phyloP scores from a whole-genome alignment of 495 filamentous ascomycete genomes.

The Penicillium riverlandense region DNA sequence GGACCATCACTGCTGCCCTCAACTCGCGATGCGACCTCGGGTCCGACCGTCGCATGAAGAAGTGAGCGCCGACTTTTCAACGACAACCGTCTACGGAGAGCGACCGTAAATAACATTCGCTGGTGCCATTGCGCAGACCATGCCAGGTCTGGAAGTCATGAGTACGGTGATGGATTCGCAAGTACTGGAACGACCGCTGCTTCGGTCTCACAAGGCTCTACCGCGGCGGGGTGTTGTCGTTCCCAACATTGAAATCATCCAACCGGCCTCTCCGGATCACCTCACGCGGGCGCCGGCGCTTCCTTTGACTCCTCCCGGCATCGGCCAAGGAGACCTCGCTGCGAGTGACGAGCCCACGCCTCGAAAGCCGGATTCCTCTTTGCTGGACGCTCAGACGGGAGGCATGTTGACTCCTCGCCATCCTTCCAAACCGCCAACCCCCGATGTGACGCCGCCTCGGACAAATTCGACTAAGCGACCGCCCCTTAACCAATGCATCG shows the following conservation, averaged over 20 bases:
- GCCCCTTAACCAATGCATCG: slow-evolving; percentile 24
- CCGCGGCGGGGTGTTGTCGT: slow-evolving; percentile 27
- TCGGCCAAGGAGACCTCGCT: slow-evolving; percentile 14
- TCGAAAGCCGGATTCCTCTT: slow-evolving; percentile 16
- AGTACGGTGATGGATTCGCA: slow-evolving; percentile 25
- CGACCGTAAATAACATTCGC: no score
- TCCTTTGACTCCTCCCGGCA: slow-evolving; percentile 35
- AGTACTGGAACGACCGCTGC: slow-evolving; percentile 22
- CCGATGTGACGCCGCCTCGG: slow-evolving; percentile 64
- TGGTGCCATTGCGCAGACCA: slow-evolving; percentile 1
- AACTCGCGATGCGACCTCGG: neutral
- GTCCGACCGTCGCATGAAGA: no score
- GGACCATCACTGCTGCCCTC: no score
- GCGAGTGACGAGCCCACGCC: slow-evolving; percentile 13
- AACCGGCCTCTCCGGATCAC: slow-evolving; percentile 18
- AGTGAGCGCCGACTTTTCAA: no score
- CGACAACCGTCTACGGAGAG: no score
- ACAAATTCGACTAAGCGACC: slow-evolving; percentile 36
- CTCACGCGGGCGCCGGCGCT: slow-evolving; percentile 22
- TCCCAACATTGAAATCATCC: slow-evolving; percentile 16
- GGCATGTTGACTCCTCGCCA: slow-evolving; percentile 49
- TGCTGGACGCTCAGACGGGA: slow-evolving; percentile 13
- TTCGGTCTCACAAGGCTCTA: slow-evolving; percentile 42
- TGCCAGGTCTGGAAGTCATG: slow-evolving; percentile 33
- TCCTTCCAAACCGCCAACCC: slow-evolving; percentile 63